Evolutionary conservation across 73 alveolate genomes (phyloP).

Genomic region (Urostyla sp.): DNA sequence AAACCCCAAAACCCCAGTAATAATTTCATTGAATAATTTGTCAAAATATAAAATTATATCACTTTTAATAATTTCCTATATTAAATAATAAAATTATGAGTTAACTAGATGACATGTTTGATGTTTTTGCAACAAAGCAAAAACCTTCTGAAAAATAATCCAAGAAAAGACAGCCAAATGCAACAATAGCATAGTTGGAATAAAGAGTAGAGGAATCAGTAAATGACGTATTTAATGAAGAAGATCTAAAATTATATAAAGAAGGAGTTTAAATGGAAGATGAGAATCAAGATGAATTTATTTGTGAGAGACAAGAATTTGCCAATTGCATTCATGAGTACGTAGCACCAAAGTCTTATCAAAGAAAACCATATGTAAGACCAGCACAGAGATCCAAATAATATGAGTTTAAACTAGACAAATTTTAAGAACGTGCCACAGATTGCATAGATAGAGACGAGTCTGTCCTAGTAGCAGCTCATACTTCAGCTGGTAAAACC

Average conservation of each 20-base stretch:
- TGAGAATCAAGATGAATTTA: constrained; percentile 43
- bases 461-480: constrained; percentile 99
- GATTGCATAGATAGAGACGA: constrained; percentile 95
- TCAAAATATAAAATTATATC: background rate
- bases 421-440: constrained; percentile 96
- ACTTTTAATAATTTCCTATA: background rate
- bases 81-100: background rate
- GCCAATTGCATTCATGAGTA: constrained; percentile 63
- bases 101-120: background rate
- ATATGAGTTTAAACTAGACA: constrained; percentile 92
- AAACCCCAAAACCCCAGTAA: too few species aligned
- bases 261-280: background rate
- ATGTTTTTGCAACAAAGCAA: background rate
- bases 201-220: constrained; percentile 37
- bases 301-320: constrained; percentile 33
- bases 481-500: constrained; percentile 99
- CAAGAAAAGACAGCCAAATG: background rate
- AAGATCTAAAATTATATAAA: too few species aligned
- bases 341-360: constrained; percentile 43
- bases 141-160: background rate
- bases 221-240: background rate
- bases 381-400: constrained; percentile 77
- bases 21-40: too few species aligned
- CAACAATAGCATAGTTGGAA: background rate
- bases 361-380: background rate